A percentile compares a stretch with the other conserved stretches of the same genome.
phyloP scores from a whole-genome alignment of 2,329 filamentous ascomycete genomes.

The Aspergillus vadensis region DNA sequence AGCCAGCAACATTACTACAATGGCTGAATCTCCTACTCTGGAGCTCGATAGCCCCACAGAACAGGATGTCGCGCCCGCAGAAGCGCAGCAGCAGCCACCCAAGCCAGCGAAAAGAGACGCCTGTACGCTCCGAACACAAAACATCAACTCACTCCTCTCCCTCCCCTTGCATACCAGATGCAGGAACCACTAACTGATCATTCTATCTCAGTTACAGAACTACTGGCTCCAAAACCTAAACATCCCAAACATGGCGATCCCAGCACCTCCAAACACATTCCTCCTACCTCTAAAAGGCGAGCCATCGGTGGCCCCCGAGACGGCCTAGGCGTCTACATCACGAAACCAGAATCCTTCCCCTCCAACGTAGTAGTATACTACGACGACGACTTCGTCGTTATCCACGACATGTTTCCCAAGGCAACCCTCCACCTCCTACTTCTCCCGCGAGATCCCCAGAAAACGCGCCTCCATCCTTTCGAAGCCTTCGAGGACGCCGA shows the following conservation, averaged over 20 bases:
- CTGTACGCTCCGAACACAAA: constrained; percentile 28
- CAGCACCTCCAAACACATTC: background rate
- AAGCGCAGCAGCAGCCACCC: constrained; percentile 8
- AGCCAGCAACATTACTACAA: background rate
- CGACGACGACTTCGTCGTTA: constrained; percentile 70
- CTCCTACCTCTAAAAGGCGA: constrained; percentile 21
- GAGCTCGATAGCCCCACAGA: constrained; percentile 15
- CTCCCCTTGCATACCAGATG: background rate
- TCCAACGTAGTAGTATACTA: constrained; percentile 64
- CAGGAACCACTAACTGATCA: background rate
- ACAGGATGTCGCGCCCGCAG: constrained; percentile 1
- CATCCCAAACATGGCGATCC: constrained; percentile 26
- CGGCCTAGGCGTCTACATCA: constrained; percentile 68
- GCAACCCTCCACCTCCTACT: constrained; percentile 81
- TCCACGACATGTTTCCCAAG: constrained; percentile 86
- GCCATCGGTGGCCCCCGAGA: constrained; percentile 54
- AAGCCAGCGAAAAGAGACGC: constrained; percentile 39
- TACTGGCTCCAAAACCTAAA: constrained; percentile 57
- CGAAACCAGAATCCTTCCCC: constrained; percentile 62
- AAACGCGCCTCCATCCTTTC: constrained; percentile 71
- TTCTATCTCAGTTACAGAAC: constrained; percentile 50
- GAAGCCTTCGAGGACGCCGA: constrained; percentile 69
- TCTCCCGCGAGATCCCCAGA: constrained; percentile 69
- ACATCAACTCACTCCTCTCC: background rate
- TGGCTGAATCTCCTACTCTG: background rate